Percentiles rank a stretch among this genome's conserved stretches.
Evolutionary conservation across 371 early-diverging fungal genomes (phyloP).

Genomic region (Saksenaea vasiformis): DNA sequence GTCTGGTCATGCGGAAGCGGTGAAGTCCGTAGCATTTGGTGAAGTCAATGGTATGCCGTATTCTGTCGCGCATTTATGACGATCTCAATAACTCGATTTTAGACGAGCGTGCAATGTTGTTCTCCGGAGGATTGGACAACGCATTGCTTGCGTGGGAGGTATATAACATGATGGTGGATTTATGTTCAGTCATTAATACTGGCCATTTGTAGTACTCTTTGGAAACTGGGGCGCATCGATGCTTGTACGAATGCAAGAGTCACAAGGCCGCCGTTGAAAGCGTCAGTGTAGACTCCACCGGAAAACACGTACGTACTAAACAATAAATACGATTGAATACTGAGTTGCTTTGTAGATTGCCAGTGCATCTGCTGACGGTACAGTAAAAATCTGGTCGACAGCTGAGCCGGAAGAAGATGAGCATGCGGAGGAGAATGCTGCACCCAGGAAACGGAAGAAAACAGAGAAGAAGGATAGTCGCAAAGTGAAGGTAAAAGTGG

Average conservation of each 20-base stretch:
- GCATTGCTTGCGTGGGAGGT: not conserved
- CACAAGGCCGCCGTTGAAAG: conserved; percentile 73
- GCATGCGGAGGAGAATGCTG: conserved; percentile 54
- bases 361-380: conserved; percentile 79
- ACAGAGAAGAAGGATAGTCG: conserved; percentile 44
- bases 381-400: conserved; percentile 79
- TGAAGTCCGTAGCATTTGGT: conserved; percentile 64
- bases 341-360: conserved; percentile 59
- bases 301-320: conserved; percentile 21
- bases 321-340: not conserved
- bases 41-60: conserved; percentile 20
- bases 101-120: not conserved
- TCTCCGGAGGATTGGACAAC: not conserved
- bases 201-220: conserved; percentile 15
- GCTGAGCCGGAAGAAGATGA: conserved; percentile 57
- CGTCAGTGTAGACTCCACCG: conserved; percentile 48
- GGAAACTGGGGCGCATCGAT: conserved; percentile 17
- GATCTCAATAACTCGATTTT: not conserved
- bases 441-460: conserved; percentile 53
- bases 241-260: conserved; percentile 76
- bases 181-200: not conserved
- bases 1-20: conserved; percentile 69
- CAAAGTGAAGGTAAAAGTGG: conserved; percentile 45
- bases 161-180: not conserved
- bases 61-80: not conserved